A percentile compares a stretch with the other conserved stretches of the same genome.
These are phyloP conservation scores for Neurospora sp. DNA, from an alignment of 495 filamentous ascomycete species.

Conservation along the genomic window DNA sequence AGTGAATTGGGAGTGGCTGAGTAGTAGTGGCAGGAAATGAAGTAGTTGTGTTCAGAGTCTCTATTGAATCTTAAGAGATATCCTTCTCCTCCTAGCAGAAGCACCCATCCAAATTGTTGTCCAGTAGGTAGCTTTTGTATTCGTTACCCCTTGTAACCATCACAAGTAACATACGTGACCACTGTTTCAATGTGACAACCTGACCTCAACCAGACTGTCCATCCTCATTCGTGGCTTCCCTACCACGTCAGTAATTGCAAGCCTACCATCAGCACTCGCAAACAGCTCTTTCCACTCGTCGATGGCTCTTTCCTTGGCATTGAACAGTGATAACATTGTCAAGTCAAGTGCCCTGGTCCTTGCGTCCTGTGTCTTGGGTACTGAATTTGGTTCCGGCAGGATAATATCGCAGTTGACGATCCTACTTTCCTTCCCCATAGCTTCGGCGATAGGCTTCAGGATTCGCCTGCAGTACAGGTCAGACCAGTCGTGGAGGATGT, in stretches of 20 bases:
- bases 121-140: no score
- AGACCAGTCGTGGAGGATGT: constrained; percentile 36
- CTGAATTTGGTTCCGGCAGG: constrained; percentile 17
- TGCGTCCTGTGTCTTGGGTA: constrained; percentile 2
- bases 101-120: no score
- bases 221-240: constrained; percentile 6
- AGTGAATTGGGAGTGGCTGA: constrained; percentile 8
- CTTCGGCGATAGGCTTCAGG: constrained; percentile 23
- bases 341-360: constrained; percentile 7
- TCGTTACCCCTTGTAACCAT: no score
- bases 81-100: no score
- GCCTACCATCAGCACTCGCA: constrained; percentile 5
- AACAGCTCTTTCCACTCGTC: constrained; percentile 10
- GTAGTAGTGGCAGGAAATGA: background rate
- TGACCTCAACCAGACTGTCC: constrained; percentile 7
- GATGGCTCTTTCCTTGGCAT: constrained; percentile 6
- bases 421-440: constrained; percentile 22
- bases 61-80: no score
- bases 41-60: no score
- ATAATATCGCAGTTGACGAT: constrained; percentile 26
- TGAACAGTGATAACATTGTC: constrained; percentile 11
- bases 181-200: background rate
- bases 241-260: constrained; percentile 3
- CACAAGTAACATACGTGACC: no score
- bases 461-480: constrained; percentile 27